phyloP scores from a whole-genome alignment of 2,329 filamentous ascomycete genomes.

The Cercospora berteroae region DNA sequence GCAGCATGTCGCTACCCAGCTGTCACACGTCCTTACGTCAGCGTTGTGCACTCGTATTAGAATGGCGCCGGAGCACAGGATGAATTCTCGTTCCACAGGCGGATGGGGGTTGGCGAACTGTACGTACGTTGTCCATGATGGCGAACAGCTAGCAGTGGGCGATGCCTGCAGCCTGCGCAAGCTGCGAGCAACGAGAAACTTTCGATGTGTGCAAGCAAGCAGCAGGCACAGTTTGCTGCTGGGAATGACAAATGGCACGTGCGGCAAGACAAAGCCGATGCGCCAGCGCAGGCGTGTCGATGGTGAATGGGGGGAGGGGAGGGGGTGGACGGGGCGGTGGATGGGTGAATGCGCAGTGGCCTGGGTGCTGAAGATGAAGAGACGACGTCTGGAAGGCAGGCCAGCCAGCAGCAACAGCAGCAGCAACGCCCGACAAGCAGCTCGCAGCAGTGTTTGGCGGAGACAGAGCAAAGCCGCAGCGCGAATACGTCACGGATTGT shows the following conservation, averaged over 20 bases:
- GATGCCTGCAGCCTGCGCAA: constrained; percentile 10
- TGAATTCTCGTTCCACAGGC: background rate
- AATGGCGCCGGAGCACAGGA: background rate
- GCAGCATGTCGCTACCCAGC: constrained; percentile 63
- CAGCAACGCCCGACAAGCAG: background rate
- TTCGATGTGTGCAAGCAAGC: constrained; percentile 4
- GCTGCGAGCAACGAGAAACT: background rate
- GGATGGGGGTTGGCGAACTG: background rate
- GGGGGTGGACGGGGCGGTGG: background rate
- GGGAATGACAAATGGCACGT: constrained; percentile 7
- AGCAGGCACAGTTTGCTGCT: constrained; percentile 3
- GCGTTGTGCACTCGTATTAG: constrained; percentile 21
- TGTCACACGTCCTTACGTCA: constrained; percentile 36
- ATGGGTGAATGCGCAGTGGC: background rate
- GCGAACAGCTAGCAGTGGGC: background rate
- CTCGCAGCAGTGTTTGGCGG: background rate
- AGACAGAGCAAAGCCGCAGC: background rate
- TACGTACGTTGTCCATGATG: constrained; percentile 15
- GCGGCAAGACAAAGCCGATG: constrained; percentile 10
- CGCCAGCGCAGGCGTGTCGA: constrained; percentile 9
- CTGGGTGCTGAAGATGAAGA: background rate
- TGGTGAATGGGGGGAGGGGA: background rate
- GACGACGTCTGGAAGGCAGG: background rate
- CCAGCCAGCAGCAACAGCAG: background rate
- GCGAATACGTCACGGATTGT: background rate